Conservation (phyloP, 2,329 filamentous ascomycete genomes). For the Raffaelea deltoideospora region DNA sequence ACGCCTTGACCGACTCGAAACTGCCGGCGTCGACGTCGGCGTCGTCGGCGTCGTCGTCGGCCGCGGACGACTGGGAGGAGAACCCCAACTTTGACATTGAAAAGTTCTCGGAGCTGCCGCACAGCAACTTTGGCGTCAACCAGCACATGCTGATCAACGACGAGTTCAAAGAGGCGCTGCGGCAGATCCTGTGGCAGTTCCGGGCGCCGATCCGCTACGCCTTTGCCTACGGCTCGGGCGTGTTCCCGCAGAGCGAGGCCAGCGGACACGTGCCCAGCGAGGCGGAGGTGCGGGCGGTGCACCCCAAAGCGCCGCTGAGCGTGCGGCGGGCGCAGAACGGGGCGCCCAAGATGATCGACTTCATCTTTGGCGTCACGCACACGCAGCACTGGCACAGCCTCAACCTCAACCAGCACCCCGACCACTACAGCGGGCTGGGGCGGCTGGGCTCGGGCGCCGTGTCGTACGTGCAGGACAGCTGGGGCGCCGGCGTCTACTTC, state of each 20-base stretch:
- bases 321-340: slow-evolving; percentile 76
- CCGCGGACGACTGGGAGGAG: slow-evolving; percentile 52
- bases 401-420: slow-evolving; percentile 73
- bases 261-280: slow-evolving; percentile 37
- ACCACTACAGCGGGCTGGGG: slow-evolving; percentile 82
- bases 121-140: slow-evolving; percentile 77
- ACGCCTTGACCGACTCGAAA: too few relatives aligned
- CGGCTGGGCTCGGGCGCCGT: slow-evolving; percentile 74
- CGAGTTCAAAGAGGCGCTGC: slow-evolving; percentile 83
- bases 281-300: slow-evolving; percentile 46
- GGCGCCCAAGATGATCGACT: slow-evolving; percentile 92
- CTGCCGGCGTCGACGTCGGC: too few relatives aligned
- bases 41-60: slow-evolving; percentile 8
- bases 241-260: slow-evolving; percentile 64
- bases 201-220: slow-evolving; percentile 87
- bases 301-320: slow-evolving; percentile 67
- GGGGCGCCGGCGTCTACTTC: slow-evolving; percentile 93
- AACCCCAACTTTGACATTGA: slow-evolving; percentile 56
- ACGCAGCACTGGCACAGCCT: slow-evolving; percentile 95
- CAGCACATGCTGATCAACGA: slow-evolving; percentile 93
- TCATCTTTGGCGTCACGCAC: slow-evolving; percentile 90
- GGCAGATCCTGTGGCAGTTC: slow-evolving; percentile 82
- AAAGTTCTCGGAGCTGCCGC: slow-evolving; percentile 61
- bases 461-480: slow-evolving; percentile 69
- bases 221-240: slow-evolving; percentile 93